These are phyloP conservation scores for Quercus berberidifolia DNA, from an alignment of 306 rosid genomes.

Conservation along the genomic window DNA sequence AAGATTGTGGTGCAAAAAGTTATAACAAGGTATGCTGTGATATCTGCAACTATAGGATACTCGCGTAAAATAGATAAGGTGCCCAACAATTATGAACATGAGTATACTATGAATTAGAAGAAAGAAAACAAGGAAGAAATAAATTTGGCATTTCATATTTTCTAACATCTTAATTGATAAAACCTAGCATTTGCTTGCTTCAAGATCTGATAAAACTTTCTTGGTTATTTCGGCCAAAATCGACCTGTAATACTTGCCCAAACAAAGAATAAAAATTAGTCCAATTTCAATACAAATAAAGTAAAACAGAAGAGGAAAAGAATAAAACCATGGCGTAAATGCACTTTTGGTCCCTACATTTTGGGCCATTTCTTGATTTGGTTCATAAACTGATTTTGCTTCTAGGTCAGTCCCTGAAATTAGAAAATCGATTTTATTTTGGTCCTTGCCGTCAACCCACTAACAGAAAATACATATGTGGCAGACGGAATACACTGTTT, in stretches of 20 bases:
- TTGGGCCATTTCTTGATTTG: too few relatives aligned
- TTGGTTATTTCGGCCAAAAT: conserved; percentile 81
- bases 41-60: neutral
- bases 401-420: too few relatives aligned
- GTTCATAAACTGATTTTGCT: too few relatives aligned
- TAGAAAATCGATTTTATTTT: too few relatives aligned
- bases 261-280: neutral
- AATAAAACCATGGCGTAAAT: too few relatives aligned
- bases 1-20: neutral
- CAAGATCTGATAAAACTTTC: conserved; percentile 76
- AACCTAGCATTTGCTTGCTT: conserved; percentile 85
- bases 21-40: neutral
- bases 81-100: neutral
- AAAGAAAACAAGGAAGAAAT: neutral
- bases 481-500: too few relatives aligned
- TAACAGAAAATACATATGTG: too few relatives aligned
- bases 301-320: too few relatives aligned
- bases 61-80: neutral
- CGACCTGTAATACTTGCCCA: conserved; percentile 45
- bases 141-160: neutral
- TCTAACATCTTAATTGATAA: neutral
- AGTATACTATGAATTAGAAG: neutral
- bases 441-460: too few relatives aligned
- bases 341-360: too few relatives aligned
- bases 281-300: too few relatives aligned